Base-by-base conservation (phyloP, 140 eudicot genomes). In the Senecio squalidus region DNA sequence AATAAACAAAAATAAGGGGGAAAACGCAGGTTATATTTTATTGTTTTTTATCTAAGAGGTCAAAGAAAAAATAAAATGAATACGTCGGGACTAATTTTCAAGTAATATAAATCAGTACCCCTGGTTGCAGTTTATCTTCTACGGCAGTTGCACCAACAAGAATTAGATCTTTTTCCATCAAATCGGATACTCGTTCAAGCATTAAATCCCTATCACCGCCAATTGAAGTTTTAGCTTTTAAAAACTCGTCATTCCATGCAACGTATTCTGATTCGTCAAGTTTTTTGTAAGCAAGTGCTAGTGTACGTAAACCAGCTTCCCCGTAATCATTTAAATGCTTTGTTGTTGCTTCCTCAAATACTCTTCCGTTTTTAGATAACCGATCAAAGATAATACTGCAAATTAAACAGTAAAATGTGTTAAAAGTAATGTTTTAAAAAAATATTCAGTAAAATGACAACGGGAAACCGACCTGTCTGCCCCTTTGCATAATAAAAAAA, bases 101-200 rank as follows among this genome's bases (percentile, higher is more conserved):
- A 13, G 36, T 22, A 39, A 58, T 49, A 26, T 14, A 4, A 54
- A 21, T 23, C 11, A 66, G 54, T 85, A 89, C 96, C 76, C 98
- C 96, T 59, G 68, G 76, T 67, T 91, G 98, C 41, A 91, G 75
- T 62, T 91, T 91, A 76, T 91, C 98, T 73, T 91, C 98, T 28
- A 91, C 96, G 22, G 98, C 98, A 36, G 98, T 91, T 43, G 98
- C 98, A 60, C 98, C 98, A 16, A 91, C 79, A 65, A 91, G 92
- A 55, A 84, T 77, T 50, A 92, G 58, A 56, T 92, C 96, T 55
- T 60, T 81, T 68, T 92, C 98, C 84, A 92, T 86, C 84, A 72
- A 57, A 62, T 92, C 98, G 4, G 98, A 78, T 15, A 83, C 52
- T 55, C 67, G 64, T 49, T 92, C 98, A 58, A 92, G 95, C 89